Percentiles rank a stretch among this genome's conserved stretches.
These are phyloP conservation scores for Diplodia mutila DNA, from an alignment of 2,329 filamentous ascomycete species.

Conservation along the genomic window DNA sequence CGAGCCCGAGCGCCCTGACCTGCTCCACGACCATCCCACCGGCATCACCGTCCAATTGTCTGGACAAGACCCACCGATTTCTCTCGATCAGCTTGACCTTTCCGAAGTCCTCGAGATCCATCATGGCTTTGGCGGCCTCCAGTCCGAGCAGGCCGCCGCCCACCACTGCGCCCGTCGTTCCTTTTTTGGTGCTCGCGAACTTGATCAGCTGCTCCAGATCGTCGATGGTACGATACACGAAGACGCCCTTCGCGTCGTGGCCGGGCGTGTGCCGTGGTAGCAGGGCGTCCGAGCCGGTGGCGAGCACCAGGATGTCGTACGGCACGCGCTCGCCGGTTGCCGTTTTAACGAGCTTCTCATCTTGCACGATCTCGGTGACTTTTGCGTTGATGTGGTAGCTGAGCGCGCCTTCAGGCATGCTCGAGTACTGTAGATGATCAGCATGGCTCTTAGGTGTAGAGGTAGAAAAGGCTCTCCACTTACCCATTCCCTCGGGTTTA, in stretches of 20 bases:
- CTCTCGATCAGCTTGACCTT: constrained; percentile 80
- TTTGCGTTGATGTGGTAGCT: constrained; percentile 76
- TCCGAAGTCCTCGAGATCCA: constrained; percentile 75
- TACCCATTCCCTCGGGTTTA: constrained; percentile 85
- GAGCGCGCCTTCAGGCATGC: constrained; percentile 68
- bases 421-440: constrained; percentile 60
- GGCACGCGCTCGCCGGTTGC: constrained; percentile 69
- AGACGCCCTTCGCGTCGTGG: constrained; percentile 79
- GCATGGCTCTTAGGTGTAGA: too few species aligned
- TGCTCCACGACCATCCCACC: constrained; percentile 82
- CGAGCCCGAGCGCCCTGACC: constrained; percentile 75
- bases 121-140: constrained; percentile 90
- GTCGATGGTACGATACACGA: constrained; percentile 85
- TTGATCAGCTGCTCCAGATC: constrained; percentile 77
- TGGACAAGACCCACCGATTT: constrained; percentile 78
- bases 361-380: constrained; percentile 68
- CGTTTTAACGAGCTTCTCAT: constrained; percentile 69
- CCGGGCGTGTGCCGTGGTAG: constrained; percentile 74
- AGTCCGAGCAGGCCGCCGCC: constrained; percentile 84
- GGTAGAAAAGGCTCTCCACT: constrained; percentile 29
- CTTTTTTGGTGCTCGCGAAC: constrained; percentile 69
- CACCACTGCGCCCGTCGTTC: constrained; percentile 73
- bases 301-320: constrained; percentile 82
- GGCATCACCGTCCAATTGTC: constrained; percentile 81
- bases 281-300: constrained; percentile 83